A percentile compares a stretch with the other conserved stretches of the same genome.
phyloP scores from a whole-genome alignment of 306 rosid genomes.

The Cicer judaicum region DNA sequence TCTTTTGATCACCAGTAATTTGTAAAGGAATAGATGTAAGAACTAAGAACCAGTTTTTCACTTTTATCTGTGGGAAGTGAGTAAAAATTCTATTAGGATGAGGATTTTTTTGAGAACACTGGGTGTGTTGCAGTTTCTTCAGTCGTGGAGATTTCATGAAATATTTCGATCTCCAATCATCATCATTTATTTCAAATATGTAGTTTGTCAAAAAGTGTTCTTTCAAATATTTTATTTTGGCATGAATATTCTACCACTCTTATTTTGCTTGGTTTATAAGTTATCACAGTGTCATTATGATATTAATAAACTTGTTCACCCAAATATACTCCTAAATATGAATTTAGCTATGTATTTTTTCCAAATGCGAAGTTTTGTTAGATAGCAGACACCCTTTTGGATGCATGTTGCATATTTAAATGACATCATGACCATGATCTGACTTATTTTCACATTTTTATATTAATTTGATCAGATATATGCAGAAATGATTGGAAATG shows the following conservation, averaged over 20 bases:
- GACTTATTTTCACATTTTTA: constrained; percentile 8
- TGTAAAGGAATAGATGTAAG: constrained; percentile 25
- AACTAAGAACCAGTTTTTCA: constrained; percentile 15
- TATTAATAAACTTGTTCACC: constrained; percentile 4
- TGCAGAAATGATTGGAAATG: constrained; percentile 99
- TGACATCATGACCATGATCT: background rate
- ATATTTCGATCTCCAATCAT: background rate
- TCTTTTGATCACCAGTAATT: background rate
- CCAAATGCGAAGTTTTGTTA: constrained; percentile 2
- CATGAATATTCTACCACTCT: background rate
- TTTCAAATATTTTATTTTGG: background rate
- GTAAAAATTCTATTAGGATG: constrained; percentile 22
- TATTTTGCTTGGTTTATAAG: constrained; percentile 17
- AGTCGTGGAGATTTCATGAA: constrained; percentile 18
- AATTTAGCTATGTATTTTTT: background rate
- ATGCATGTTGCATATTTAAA: constrained; percentile 21
- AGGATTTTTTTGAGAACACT: constrained; percentile 21
- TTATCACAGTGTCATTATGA: constrained; percentile 15
- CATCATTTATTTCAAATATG: background rate
- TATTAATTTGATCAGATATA: constrained; percentile 70
- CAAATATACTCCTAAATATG: constrained; percentile 29
- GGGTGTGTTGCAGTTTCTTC: constrained; percentile 27
- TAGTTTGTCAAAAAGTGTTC: background rate
- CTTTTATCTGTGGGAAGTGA: constrained; percentile 1
- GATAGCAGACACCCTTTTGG: background rate